Evolutionary conservation across 768 basidiomycete genomes (phyloP).

Genomic region (Suillus bovinus): DNA sequence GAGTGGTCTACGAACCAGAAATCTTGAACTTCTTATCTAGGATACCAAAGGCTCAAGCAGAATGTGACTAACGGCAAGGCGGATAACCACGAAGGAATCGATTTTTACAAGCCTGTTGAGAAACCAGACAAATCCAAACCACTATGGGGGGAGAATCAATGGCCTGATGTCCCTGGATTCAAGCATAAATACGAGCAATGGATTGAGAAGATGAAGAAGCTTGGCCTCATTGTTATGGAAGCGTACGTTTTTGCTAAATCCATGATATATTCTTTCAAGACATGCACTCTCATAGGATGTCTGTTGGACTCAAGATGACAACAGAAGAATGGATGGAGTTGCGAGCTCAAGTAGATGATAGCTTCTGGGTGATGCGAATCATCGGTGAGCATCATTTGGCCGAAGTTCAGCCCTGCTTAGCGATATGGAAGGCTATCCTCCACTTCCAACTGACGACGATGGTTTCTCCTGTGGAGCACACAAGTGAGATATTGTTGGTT

Average conservation of each 20-base stretch:
- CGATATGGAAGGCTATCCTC: slow-evolving; percentile 72
- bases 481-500: slow-evolving; percentile 48
- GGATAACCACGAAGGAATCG: slow-evolving; percentile 84
- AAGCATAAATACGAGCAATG: slow-evolving; percentile 66
- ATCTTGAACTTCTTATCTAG: slow-evolving; percentile 38
- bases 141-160: slow-evolving; percentile 87
- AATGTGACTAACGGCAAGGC: slow-evolving; percentile 85
- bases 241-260: slow-evolving; percentile 52
- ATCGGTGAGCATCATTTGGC: slow-evolving; percentile 51
- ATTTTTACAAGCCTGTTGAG: slow-evolving; percentile 76
- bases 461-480: slow-evolving; percentile 92
- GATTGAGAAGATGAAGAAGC: slow-evolving; percentile 81
- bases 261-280: neutral
- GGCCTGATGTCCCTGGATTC: slow-evolving; percentile 66
- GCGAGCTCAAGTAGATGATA: slow-evolving; percentile 71
- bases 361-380: slow-evolving; percentile 88
- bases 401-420: neutral
- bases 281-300: slow-evolving; percentile 58
- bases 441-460: slow-evolving; percentile 73
- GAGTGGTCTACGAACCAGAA: neutral
- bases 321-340: slow-evolving; percentile 69
- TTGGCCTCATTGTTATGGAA: slow-evolving; percentile 84
- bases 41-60: slow-evolving; percentile 78
- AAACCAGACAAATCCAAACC: slow-evolving; percentile 68
- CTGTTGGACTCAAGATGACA: slow-evolving; percentile 74